phyloP scores from a whole-genome alignment of 2,329 filamentous ascomycete genomes.

The Stachybotrys echinatus region DNA sequence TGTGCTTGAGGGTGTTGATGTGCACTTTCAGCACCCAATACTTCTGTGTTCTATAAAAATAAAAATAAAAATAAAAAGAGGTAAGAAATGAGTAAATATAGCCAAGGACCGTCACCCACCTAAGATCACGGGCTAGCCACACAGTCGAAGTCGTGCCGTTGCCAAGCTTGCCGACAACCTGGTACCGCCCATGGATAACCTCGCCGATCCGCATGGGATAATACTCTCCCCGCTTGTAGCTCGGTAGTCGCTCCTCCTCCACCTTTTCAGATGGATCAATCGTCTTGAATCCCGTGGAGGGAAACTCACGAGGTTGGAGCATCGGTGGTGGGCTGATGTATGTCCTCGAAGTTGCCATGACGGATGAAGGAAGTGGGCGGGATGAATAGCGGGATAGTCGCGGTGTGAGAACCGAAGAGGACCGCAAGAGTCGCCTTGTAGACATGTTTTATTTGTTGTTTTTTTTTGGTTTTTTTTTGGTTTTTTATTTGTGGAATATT shows the following conservation, averaged over 20 bases:
- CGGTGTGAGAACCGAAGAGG: too few species aligned
- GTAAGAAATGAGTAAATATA: background rate
- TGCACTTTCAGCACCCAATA: constrained; percentile 29
- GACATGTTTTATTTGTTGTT: too few species aligned
- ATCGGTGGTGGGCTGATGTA: background rate
- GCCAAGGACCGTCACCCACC: constrained; percentile 7
- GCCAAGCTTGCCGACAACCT: constrained; percentile 35
- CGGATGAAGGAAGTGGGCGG: too few species aligned
- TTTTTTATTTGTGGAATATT: too few species aligned
- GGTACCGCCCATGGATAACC: constrained; percentile 24
- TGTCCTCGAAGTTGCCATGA: too few species aligned
- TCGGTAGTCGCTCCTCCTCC: constrained; percentile 19
- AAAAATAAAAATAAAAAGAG: background rate
- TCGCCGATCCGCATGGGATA: constrained; percentile 30
- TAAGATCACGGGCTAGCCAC: constrained; percentile 34
- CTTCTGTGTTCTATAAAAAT: constrained; percentile 9
- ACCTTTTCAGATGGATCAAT: constrained; percentile 7
- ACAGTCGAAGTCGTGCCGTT: constrained; percentile 34
- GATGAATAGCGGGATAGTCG: too few species aligned
- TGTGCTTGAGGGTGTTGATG: constrained; percentile 17
- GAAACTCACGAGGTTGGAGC: background rate
- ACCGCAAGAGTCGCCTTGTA: too few species aligned
- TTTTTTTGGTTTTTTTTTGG: too few species aligned
- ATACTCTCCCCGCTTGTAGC: constrained; percentile 20
- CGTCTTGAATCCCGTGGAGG: background rate